Conservation (phyloP, 2,329 filamentous ascomycete species). For the Fusarium sp. region DNA sequence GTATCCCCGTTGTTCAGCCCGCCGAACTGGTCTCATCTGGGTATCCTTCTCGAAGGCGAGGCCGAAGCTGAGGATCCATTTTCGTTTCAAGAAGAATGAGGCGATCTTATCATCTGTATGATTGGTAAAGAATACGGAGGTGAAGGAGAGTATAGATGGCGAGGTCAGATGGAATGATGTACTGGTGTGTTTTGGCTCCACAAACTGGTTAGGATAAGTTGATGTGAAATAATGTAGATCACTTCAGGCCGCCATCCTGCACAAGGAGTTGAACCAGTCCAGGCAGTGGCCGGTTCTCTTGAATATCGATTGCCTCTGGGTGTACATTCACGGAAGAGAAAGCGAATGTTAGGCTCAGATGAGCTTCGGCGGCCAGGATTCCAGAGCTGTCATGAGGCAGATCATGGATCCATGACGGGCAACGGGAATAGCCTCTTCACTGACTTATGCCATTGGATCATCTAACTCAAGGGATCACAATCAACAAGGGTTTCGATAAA, state of each 20-base stretch:
- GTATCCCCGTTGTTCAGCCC: conserved; percentile 16
- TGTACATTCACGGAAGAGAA: background rate
- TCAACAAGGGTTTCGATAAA: conserved; percentile 1
- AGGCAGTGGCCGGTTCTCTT: background rate
- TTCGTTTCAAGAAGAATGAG: background rate
- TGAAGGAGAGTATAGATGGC: conserved; percentile 6
- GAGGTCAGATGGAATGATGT: too few species aligned
- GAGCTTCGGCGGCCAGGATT: conserved; percentile 18
- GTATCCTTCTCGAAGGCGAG: conserved; percentile 22
- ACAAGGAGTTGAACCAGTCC: background rate
- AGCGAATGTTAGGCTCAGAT: background rate
- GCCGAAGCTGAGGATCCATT: conserved; percentile 9
- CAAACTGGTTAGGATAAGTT: background rate
- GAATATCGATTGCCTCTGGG: conserved; percentile 16
- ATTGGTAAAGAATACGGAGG: background rate
- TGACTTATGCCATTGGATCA: conserved; percentile 11
- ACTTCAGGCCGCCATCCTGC: background rate
- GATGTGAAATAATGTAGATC: background rate
- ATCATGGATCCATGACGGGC: conserved; percentile 8
- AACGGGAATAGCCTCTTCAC: conserved; percentile 4
- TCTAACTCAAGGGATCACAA: background rate
- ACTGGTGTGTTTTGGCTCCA: background rate
- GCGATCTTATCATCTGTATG: conserved; percentile 5
- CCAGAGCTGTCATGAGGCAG: conserved; percentile 13
- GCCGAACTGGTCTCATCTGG: conserved; percentile 1